These are phyloP conservation scores for Pascua sp. DNA, from an alignment of 1,284 basidiomycete genomes.

Conservation along the genomic window DNA sequence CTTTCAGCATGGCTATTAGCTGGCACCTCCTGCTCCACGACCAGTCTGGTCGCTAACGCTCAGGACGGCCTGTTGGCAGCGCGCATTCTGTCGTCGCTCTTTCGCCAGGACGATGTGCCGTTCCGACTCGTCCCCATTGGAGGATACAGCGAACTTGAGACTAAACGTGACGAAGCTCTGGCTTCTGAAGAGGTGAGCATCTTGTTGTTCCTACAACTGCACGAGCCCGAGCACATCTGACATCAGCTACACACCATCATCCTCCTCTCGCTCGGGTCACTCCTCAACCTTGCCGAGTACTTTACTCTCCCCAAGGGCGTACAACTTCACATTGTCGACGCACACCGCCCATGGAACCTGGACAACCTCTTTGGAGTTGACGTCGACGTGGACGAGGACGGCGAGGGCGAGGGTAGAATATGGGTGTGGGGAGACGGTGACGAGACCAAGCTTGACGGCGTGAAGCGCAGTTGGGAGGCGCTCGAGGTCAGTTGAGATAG, in stretches of 20 bases:
- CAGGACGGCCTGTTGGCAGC: slow-evolving; percentile 45
- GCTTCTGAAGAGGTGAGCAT: slow-evolving; percentile 13
- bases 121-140: slow-evolving; percentile 89
- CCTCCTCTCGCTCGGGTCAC: slow-evolving; percentile 86
- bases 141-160: slow-evolving; percentile 71
- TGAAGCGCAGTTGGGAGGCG: slow-evolving; percentile 57
- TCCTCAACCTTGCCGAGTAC: slow-evolving; percentile 71
- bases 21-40: too few relatives aligned
- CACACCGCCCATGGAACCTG: slow-evolving; percentile 85
- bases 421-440: slow-evolving; percentile 85
- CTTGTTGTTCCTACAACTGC: too few relatives aligned
- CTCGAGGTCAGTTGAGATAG: slow-evolving; percentile 64
- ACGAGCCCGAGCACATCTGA: background rate
- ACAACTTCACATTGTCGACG: slow-evolving; percentile 91
- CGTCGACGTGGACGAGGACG: slow-evolving; percentile 37
- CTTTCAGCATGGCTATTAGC: background rate
- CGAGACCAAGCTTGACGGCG: slow-evolving; percentile 57
- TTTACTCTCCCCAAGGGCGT: slow-evolving; percentile 47
- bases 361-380: slow-evolving; percentile 75
- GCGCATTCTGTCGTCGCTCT: slow-evolving; percentile 78
- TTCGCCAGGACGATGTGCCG: slow-evolving; percentile 90
- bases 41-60: slow-evolving; percentile 4
- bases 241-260: slow-evolving; percentile 82
- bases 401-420: slow-evolving; percentile 56
- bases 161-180: slow-evolving; percentile 64